Base-by-base conservation (phyloP, 2,329 filamentous ascomycete species). In the Penicillium nordicum region DNA sequence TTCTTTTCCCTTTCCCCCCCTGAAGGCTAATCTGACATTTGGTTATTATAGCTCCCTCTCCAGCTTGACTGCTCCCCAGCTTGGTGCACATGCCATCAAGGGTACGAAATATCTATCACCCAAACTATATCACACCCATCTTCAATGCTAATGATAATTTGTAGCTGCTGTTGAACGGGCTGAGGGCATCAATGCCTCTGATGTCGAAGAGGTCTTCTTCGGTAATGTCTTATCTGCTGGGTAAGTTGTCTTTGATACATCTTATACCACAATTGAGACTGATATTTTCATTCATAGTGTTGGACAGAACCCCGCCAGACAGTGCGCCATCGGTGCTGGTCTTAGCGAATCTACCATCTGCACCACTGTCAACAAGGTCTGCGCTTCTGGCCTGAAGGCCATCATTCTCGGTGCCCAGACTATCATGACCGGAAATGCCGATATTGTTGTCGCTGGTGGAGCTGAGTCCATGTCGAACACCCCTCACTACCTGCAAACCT, bases 351-450 rank as follows among this genome's bases (percentile, higher is more conserved):
- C 84, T 53, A 89, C 89, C 63, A 84, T 95, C 67, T 89, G 88
- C 78, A 99, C 94, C 44, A 96, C 92, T 50, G 85, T 99, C 72
- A 99, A 99, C 88, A 99, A 99, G 82, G 94, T 99, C 74, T 99
- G 94, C 84, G 94, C 94, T 63, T 97, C 92, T 10, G 88, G 88
- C 43, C 81, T 97, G 74, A 99, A 99, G 82, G 90, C 94, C 66
- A 88, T 99, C 72, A 91, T 96, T 64, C 84, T 99, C 59, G 94
- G 89, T 66, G 90, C 93, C 50, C 94, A 97, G 79, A 97, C 93
- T 69, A 99, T 99, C 80, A 92, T 97, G 76, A 96, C 92, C 52
- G 93, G 94, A 66, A 96, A 91, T 73, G 93, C 93, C 63, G 88
- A 90, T 67, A 88, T 97, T 64, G 87, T 99, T 63, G 91, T 99